Evolutionary conservation across 345 rosid species (phyloP).

Genomic region (Melaleuca alternifolia): DNA sequence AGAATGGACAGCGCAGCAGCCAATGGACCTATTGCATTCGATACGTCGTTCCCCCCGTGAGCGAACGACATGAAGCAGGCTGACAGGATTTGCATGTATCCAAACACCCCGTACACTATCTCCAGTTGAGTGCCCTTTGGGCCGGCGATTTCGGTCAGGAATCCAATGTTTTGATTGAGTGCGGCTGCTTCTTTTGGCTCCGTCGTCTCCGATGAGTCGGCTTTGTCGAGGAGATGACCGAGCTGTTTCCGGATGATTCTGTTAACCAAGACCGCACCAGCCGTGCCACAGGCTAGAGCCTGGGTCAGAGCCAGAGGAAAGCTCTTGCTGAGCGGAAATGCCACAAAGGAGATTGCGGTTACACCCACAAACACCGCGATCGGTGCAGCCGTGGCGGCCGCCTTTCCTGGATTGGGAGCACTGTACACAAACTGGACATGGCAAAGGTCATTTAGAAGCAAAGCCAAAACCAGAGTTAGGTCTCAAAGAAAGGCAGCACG

Average conservation of each 20-base stretch:
- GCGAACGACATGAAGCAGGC: slow-evolving; percentile 99
- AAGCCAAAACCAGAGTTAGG: not conserved
- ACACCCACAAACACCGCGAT: slow-evolving; percentile 68
- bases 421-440: slow-evolving; percentile 78
- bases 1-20: slow-evolving; percentile 86
- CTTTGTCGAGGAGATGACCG: slow-evolving; percentile 68
- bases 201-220: slow-evolving; percentile 16
- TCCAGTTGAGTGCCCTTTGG: slow-evolving; percentile 86
- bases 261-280: slow-evolving; percentile 62
- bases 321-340: slow-evolving; percentile 72
- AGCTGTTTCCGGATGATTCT: slow-evolving; percentile 66
- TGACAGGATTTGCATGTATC: slow-evolving; percentile 91
- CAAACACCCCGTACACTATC: slow-evolving; percentile 83
- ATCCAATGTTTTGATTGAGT: slow-evolving; percentile 38
- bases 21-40: slow-evolving; percentile 92
- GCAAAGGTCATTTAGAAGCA: not conserved
- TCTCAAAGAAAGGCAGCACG: not conserved
- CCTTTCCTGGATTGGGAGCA: slow-evolving; percentile 94
- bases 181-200: slow-evolving; percentile 17
- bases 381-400: slow-evolving; percentile 84
- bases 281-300: slow-evolving; percentile 75
- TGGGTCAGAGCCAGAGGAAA: slow-evolving; percentile 50
- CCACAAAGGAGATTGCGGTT: slow-evolving; percentile 78
- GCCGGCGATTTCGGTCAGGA: slow-evolving; percentile 87
- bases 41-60: slow-evolving; percentile 91